Evolutionary conservation across 139 green algal species (phyloP).

Genomic region (Chlamydomonas sp.): DNA sequence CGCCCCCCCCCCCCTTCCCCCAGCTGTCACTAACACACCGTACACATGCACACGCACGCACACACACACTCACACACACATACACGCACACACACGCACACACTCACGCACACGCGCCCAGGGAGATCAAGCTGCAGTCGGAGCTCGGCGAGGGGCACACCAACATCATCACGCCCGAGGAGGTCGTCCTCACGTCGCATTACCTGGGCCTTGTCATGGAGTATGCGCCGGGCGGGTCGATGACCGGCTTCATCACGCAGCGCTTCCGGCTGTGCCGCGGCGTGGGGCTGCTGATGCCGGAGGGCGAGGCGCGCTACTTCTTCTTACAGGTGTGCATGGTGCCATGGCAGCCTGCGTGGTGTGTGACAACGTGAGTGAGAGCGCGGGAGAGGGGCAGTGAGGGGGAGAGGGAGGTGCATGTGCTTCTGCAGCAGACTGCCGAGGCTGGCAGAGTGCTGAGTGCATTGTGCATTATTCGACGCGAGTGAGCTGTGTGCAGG

Average conservation of each 20-base stretch:
- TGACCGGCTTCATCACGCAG: conserved; percentile 44
- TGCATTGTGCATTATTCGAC: too few species aligned
- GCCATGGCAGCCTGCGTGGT: too few species aligned
- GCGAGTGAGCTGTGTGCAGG: too few species aligned
- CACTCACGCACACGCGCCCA: conserved; percentile 16
- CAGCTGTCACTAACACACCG: too few species aligned
- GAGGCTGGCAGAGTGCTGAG: too few species aligned
- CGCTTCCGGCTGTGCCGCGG: conserved; percentile 20
- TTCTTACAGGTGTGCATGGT: conserved; percentile 85
- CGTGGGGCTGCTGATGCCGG: conserved; percentile 41
- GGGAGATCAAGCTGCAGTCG: conserved; percentile 58
- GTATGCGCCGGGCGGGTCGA: conserved; percentile 46
- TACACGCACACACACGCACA: neutral
- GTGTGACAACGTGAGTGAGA: too few species aligned
- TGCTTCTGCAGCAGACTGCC: too few species aligned
- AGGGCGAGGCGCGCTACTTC: conserved; percentile 54
- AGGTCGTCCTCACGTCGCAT: conserved; percentile 46
- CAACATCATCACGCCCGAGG: conserved; percentile 56
- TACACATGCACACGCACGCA: too few species aligned
- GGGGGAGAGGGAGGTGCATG: too few species aligned
- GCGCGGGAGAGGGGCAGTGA: too few species aligned
- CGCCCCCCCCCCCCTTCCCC: too few species aligned
- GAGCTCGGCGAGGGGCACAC: conserved; percentile 53
- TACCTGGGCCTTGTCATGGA: conserved; percentile 60
- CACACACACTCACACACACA: too few species aligned